Conservation (phyloP, 148 eudicot species). For the Cornus kousa region DNA sequence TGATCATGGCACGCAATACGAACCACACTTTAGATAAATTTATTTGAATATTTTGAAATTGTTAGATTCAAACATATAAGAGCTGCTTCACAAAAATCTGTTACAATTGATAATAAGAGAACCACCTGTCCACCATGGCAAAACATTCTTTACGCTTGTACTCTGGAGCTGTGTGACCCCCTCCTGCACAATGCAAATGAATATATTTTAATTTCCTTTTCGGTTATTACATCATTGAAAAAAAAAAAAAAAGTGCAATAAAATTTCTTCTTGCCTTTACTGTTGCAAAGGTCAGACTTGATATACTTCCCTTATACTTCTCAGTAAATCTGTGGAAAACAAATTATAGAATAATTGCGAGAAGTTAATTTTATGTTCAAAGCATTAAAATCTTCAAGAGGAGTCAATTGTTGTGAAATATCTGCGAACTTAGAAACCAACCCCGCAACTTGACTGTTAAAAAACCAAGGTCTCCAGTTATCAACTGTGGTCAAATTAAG, state of each 20-base stretch:
- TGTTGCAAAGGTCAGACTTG: conserved; percentile 28
- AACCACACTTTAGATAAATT: too few relatives aligned
- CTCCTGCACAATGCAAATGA: conserved; percentile 25
- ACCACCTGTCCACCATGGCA: conserved; percentile 33
- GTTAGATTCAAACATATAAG: background rate
- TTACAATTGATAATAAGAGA: conserved; percentile 3
- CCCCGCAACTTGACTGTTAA: conserved; percentile 34
- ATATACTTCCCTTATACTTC: background rate
- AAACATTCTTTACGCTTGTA: conserved; percentile 35
- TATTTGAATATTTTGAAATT: too few relatives aligned
- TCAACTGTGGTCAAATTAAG: conserved; percentile 12
- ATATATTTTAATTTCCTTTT: background rate
- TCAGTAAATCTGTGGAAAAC: too few relatives aligned
- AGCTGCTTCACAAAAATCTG: too few relatives aligned
- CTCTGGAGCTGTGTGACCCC: conserved; percentile 43
- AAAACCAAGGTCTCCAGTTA: conserved; percentile 39
- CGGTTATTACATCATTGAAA: background rate
- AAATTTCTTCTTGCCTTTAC: conserved; percentile 17
- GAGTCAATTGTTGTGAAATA: too few relatives aligned
- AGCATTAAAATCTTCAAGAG: background rate
- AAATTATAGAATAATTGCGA: background rate
- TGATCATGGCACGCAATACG: too few relatives aligned
- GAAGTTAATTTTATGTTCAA: conserved; percentile 14
- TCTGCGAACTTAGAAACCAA: background rate
- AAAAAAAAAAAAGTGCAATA: too few relatives aligned